phyloP scores from a whole-genome alignment of 805 yeast genomes.

The Candida qinlingensis region DNA sequence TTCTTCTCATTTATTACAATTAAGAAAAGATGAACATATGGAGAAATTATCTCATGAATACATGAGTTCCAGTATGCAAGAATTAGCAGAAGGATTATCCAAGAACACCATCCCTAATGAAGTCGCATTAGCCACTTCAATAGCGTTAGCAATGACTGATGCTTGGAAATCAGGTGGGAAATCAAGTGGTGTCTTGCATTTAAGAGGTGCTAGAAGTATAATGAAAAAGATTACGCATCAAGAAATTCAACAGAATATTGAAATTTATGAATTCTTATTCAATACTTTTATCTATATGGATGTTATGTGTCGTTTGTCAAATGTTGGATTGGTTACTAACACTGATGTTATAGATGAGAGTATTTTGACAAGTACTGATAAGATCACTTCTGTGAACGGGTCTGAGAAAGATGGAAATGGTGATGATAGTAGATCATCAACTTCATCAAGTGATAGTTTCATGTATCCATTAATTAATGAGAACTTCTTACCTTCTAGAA shows the following conservation, averaged over 20 bases:
- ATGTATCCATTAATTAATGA: conserved; percentile 7
- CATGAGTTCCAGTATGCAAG: conserved; percentile 32
- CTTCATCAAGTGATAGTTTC: conserved; percentile 2
- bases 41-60: conserved; percentile 4
- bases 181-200: conserved; percentile 61
- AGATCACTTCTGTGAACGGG: background rate
- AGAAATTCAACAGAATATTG: conserved; percentile 10
- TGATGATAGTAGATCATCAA: background rate
- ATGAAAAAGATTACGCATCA: conserved; percentile 35
- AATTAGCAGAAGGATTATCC: conserved; percentile 51
- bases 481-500: conserved; percentile 1
- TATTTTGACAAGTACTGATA: conserved; percentile 8
- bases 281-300: conserved; percentile 65
- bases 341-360: conserved; percentile 13
- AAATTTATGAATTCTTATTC: conserved; percentile 19
- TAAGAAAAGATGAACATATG: conserved; percentile 3
- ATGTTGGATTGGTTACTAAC: conserved; percentile 17
- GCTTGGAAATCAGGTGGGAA: conserved; percentile 62
- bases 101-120: conserved; percentile 48
- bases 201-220: conserved; percentile 61
- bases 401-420: background rate
- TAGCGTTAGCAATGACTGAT: conserved; percentile 59
- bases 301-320: conserved; percentile 61
- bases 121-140: conserved; percentile 60
- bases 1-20: conserved; percentile 38